Evolutionary conservation across 305 asterid species (phyloP).

Genomic region (Fraxinus platypoda): DNA sequence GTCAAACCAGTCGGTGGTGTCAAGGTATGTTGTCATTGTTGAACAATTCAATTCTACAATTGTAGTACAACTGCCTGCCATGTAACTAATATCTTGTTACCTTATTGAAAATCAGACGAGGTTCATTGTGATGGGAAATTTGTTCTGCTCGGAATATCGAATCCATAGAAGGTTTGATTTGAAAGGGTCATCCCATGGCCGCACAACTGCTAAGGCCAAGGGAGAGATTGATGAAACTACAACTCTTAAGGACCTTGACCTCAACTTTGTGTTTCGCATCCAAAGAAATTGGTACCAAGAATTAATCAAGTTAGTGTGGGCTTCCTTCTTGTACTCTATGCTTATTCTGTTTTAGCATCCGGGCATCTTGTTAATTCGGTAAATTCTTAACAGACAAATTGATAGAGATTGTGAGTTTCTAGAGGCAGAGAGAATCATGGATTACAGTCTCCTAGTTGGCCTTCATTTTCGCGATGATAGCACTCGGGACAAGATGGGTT

Average conservation of each 20-base stretch:
- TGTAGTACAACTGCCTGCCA: background rate
- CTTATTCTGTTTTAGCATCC: background rate
- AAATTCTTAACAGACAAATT: slow-evolving; percentile 58
- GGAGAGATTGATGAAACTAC: slow-evolving; percentile 92
- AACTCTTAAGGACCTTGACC: slow-evolving; percentile 91
- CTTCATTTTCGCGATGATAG: slow-evolving; percentile 89
- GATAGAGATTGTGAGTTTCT: slow-evolving; percentile 85
- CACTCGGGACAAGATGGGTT: slow-evolving; percentile 83
- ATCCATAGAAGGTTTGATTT: slow-evolving; percentile 90
- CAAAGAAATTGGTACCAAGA: slow-evolving; percentile 82
- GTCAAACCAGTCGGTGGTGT: slow-evolving; percentile 95
- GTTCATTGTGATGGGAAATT: slow-evolving; percentile 95
- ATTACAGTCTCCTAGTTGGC: slow-evolving; percentile 92
- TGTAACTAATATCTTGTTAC: slow-evolving; percentile 18
- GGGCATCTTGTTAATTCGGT: slow-evolving; percentile 19
- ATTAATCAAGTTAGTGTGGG: slow-evolving; percentile 67
- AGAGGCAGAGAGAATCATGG: slow-evolving; percentile 90
- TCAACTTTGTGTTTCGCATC: slow-evolving; percentile 70
- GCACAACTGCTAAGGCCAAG: slow-evolving; percentile 68
- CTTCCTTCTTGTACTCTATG: background rate
- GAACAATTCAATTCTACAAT: slow-evolving; percentile 1
- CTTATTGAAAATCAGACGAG: slow-evolving; percentile 54
- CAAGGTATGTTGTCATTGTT: slow-evolving; percentile 49
- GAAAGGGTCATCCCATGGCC: slow-evolving; percentile 97
- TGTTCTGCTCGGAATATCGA: slow-evolving; percentile 91